These are phyloP conservation scores for Xerocomus amazonicus DNA, from an alignment of 1,284 basidiomycete species.

Conservation along the genomic window DNA sequence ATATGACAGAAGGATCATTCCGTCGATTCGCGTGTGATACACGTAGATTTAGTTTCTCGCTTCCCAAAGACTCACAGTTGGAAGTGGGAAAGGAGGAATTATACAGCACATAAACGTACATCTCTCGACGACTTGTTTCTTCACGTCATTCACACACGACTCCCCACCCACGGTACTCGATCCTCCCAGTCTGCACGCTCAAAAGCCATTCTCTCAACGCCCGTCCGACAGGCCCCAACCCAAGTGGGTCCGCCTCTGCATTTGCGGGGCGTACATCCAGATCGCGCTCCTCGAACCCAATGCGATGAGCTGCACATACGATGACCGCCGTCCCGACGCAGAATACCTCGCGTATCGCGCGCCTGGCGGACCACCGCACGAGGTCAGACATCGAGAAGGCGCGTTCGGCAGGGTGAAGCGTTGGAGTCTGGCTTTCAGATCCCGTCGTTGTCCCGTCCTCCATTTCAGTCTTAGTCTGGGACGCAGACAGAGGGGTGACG, in stretches of 20 bases:
- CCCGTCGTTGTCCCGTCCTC: not conserved
- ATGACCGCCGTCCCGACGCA: conserved; percentile 59
- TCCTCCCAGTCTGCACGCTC: conserved; percentile 63
- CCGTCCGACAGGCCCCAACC: conserved; percentile 53
- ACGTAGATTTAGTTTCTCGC: no score
- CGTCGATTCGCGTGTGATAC: no score
- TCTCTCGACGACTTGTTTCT: no score
- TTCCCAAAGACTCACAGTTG: no score
- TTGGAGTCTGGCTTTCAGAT: no score
- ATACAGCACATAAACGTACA: no score
- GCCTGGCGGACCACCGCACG: conserved; percentile 42
- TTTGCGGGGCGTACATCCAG: conserved; percentile 41
- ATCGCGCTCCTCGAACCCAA: conserved; percentile 32
- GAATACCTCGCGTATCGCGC: conserved; percentile 67
- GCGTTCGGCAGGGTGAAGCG: conserved; percentile 55
- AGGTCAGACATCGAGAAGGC: conserved; percentile 64
- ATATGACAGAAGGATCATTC: no score
- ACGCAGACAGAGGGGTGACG: conserved; percentile 6
- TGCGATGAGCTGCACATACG: conserved; percentile 37
- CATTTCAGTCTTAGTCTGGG: not conserved
- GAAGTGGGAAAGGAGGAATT: no score
- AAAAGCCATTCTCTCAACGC: conserved; percentile 55
- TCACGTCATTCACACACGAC: conserved; percentile 27
- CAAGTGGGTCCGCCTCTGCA: conserved; percentile 33
- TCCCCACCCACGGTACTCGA: conserved; percentile 52